Evolutionary conservation across 306 rosid species (phyloP).

Genomic region (Lotus japonicus): DNA sequence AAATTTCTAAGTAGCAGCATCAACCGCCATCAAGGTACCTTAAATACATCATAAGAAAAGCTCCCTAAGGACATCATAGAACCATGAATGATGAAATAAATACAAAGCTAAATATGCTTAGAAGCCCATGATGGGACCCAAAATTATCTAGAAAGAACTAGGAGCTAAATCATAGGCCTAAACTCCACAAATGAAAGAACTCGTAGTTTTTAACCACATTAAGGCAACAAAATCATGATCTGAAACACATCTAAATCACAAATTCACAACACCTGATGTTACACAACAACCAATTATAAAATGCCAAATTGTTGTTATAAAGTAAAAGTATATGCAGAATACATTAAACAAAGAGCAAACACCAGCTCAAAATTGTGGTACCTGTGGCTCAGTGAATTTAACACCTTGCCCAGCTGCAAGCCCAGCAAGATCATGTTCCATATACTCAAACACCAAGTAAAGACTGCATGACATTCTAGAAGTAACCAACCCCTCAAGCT

Average conservation of each 20-base stretch:
- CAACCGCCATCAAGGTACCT: conserved; percentile 11
- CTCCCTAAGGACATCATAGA: neutral
- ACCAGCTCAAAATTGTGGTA: conserved; percentile 29
- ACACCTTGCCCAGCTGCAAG: conserved; percentile 76
- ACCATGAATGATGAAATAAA: neutral
- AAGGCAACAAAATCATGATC: conserved; percentile 10
- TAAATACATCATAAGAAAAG: conserved; percentile 17
- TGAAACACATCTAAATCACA: conserved; percentile 4
- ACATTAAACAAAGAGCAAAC: conserved; percentile 8
- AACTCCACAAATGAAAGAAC: conserved; percentile 11
- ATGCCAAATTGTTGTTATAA: no score
- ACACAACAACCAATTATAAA: conserved; percentile 4
- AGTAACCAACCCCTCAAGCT: conserved; percentile 94
- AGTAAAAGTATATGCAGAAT: conserved; percentile 9
- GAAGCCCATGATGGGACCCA: conserved; percentile 34
- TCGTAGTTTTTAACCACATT: conserved; percentile 8
- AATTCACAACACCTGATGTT: conserved; percentile 7
- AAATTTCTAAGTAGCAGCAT: conserved; percentile 26
- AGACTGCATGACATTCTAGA: conserved; percentile 98
- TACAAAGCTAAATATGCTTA: conserved; percentile 12
- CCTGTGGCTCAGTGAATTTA: conserved; percentile 93
- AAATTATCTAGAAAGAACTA: conserved; percentile 30
- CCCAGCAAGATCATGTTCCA: conserved; percentile 99
- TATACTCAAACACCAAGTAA: conserved; percentile 87
- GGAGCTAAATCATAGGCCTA: conserved; percentile 31